These are phyloP conservation scores for Hymenoscyphus albidus DNA, from an alignment of 2,329 filamentous ascomycete genomes.

Conservation along the genomic window DNA sequence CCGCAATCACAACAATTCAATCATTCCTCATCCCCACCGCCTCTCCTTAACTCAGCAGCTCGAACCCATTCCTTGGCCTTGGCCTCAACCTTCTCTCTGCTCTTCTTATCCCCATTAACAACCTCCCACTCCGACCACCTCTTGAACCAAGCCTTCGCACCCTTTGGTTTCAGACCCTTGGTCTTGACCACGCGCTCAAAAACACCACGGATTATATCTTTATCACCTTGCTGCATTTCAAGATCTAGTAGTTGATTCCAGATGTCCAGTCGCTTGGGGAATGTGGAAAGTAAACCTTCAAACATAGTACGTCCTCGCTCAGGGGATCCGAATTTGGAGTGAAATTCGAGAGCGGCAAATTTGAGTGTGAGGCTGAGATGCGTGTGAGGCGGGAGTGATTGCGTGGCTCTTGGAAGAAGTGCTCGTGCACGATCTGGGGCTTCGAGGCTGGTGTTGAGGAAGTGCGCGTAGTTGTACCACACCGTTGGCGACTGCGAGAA, in stretches of 20 bases:
- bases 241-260: slow-evolving; percentile 92
- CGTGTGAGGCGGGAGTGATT: slow-evolving; percentile 66
- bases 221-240: slow-evolving; percentile 61
- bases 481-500: slow-evolving; percentile 74
- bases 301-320: slow-evolving; percentile 95
- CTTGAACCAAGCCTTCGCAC: slow-evolving; percentile 85
- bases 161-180: slow-evolving; percentile 72
- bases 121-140: slow-evolving; percentile 89
- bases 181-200: slow-evolving; percentile 75
- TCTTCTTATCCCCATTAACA: slow-evolving; percentile 65
- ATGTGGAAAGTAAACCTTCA: slow-evolving; percentile 77
- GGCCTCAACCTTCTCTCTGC: slow-evolving; percentile 65
- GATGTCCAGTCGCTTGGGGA: slow-evolving; percentile 84
- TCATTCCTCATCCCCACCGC: slow-evolving; percentile 10
- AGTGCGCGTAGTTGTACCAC: slow-evolving; percentile 93
- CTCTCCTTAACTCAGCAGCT: slow-evolving; percentile 41
- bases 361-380: slow-evolving; percentile 75
- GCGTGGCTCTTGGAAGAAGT: slow-evolving; percentile 77
- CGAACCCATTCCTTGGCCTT: slow-evolving; percentile 69
- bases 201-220: slow-evolving; percentile 64
- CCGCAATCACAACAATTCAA: not conserved
- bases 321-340: slow-evolving; percentile 72
- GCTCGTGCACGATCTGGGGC: slow-evolving; percentile 71
- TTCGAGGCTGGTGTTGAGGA: slow-evolving; percentile 72
- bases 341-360: slow-evolving; percentile 90